phyloP scores from a whole-genome alignment of 331 rosid genomes.

The Acacia pycnantha region DNA sequence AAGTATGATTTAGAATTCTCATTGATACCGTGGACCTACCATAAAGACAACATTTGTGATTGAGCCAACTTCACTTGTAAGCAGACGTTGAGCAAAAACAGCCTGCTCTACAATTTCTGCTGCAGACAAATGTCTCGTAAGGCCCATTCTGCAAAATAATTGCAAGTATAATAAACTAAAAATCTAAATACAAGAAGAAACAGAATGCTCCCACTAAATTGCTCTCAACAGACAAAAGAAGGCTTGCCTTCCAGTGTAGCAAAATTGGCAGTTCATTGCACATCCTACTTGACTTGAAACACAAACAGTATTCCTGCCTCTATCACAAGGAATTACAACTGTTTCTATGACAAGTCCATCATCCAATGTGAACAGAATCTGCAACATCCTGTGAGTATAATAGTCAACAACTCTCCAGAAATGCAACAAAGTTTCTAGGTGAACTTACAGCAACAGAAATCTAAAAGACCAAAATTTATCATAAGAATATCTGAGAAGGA shows the following conservation, averaged over 20 bases:
- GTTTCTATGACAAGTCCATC: slow-evolving; percentile 85
- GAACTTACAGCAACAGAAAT: background rate
- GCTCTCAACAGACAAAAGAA: slow-evolving; percentile 23
- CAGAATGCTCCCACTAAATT: background rate
- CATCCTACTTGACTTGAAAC: slow-evolving; percentile 99
- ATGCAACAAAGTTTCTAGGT: background rate
- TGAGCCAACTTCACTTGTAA: slow-evolving; percentile 78
- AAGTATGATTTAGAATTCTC: slow-evolving; percentile 4
- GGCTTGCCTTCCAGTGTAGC: slow-evolving; percentile 89
- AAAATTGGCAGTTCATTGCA: slow-evolving; percentile 94
- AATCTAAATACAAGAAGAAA: slow-evolving; percentile 5
- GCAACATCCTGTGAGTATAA: slow-evolving; percentile 77
- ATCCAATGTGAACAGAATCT: slow-evolving; percentile 87
- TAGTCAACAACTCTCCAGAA: slow-evolving; percentile 60
- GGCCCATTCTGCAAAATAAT: slow-evolving; percentile 82
- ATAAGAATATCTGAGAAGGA: background rate
- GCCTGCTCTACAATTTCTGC: slow-evolving; percentile 98
- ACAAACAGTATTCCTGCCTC: slow-evolving; percentile 86
- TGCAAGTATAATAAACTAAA: slow-evolving; percentile 1
- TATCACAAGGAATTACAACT: slow-evolving; percentile 80
- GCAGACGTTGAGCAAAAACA: slow-evolving; percentile 72
- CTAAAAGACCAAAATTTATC: background rate
- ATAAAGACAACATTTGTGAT: slow-evolving; percentile 90
- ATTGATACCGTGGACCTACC: slow-evolving; percentile 47
- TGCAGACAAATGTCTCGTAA: slow-evolving; percentile 76